A percentile compares a stretch with the other conserved stretches of the same genome.
Evolutionary conservation across 1,284 basidiomycete species (phyloP).

Genomic region (Sanguinoderma infundibulare): DNA sequence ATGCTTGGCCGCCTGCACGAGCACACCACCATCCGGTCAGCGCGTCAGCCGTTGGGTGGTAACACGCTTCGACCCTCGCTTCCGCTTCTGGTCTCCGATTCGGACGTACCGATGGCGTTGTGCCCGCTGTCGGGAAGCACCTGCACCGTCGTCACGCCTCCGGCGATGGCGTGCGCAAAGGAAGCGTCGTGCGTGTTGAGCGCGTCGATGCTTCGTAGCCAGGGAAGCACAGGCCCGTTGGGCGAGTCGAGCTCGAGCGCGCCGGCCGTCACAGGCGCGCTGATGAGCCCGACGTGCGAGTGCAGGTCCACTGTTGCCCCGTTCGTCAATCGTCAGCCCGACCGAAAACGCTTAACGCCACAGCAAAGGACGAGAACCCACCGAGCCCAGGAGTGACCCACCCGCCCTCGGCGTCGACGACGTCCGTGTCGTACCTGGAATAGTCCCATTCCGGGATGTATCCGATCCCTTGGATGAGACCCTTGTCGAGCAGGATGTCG

Average conservation of each 20-base stretch:
- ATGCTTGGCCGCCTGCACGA: conserved; percentile 47
- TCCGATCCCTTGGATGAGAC: conserved; percentile 62
- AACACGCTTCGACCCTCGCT: not conserved
- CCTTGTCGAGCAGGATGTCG: conserved; percentile 62
- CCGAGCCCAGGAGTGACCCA: conserved; percentile 75
- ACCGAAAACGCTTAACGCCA: conserved; percentile 28
- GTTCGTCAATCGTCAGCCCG: not conserved
- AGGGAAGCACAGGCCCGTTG: conserved; percentile 52
- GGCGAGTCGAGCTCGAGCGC: conserved; percentile 57
- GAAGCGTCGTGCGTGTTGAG: conserved; percentile 56
- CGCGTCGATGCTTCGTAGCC: conserved; percentile 51
- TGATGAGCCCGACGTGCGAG: conserved; percentile 77
- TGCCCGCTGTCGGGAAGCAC: conserved; percentile 39
- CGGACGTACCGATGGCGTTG: conserved; percentile 34
- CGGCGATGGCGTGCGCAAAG: conserved; percentile 45
- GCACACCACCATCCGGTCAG: not conserved
- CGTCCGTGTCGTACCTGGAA: conserved; percentile 43
- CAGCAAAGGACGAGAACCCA: not conserved
- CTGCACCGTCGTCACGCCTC: conserved; percentile 53
- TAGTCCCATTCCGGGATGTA: conserved; percentile 48
- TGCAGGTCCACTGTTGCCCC: conserved; percentile 74
- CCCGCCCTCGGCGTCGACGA: conserved; percentile 60
- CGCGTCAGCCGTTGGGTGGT: not conserved
- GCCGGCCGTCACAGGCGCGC: conserved; percentile 54
- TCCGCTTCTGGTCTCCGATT: not conserved